phyloP scores from a whole-genome alignment of 441 rosid genomes.

The Adansonia rubrostipa region DNA sequence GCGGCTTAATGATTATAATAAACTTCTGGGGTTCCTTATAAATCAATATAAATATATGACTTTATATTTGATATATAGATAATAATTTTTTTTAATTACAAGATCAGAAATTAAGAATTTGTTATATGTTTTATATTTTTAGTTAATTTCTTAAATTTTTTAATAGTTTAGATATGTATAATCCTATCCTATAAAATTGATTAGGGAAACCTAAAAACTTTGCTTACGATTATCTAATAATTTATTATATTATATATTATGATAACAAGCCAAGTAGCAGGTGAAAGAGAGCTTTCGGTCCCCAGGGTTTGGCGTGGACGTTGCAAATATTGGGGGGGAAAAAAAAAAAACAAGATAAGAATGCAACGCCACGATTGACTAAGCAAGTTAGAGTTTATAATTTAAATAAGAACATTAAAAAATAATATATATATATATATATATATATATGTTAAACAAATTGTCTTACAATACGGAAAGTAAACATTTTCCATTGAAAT shows the following conservation, averaged over 20 bases:
- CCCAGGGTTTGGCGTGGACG: not conserved
- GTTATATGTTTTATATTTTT: too few relatives aligned
- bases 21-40: not conserved
- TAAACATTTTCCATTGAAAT: not conserved
- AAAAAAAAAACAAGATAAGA: not conserved
- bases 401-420: not conserved
- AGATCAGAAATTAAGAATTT: not conserved
- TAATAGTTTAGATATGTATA: not conserved
- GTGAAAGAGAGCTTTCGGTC: not conserved
- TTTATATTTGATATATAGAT: not conserved
- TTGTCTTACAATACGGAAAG: not conserved
- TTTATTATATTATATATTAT: too few relatives aligned
- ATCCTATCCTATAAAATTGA: too few relatives aligned
- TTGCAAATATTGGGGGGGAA: not conserved
- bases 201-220: too few relatives aligned
- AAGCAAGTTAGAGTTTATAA: not conserved
- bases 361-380: not conserved
- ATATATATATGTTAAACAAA: not conserved
- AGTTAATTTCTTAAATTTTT: too few relatives aligned
- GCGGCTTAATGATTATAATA: not conserved
- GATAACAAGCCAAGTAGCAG: not conserved
- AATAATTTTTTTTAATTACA: not conserved
- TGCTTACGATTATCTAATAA: too few relatives aligned
- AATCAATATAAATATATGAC: not conserved
- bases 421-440: too few relatives aligned